A percentile compares a stretch with the other conserved stretches of the same genome.
phyloP scores from a whole-genome alignment of 2,329 filamentous ascomycete genomes.

The Cyphellophora europaea region DNA sequence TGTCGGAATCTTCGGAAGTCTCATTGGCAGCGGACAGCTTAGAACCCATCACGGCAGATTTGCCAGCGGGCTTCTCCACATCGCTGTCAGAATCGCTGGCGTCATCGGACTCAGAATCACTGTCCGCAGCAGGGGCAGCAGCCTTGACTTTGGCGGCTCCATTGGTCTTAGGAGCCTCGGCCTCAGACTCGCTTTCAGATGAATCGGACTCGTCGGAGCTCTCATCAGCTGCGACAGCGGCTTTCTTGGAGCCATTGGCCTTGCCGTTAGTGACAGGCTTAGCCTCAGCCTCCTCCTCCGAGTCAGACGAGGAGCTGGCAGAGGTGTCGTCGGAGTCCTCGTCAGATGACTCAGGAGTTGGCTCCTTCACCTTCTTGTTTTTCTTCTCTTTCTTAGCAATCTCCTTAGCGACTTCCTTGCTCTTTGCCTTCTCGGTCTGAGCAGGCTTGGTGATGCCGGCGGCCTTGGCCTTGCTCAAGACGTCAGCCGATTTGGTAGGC shows the following conservation, averaged over 20 bases:
- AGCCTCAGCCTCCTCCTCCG: conserved; percentile 20
- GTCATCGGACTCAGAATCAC: conserved; percentile 13
- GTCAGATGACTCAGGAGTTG: conserved; percentile 24
- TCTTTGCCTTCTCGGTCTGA: conserved; percentile 34
- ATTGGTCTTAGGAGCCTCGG: conserved; percentile 15
- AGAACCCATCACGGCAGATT: conserved; percentile 2
- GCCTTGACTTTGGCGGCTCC: conserved; percentile 8
- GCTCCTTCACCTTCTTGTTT: conserved; percentile 33
- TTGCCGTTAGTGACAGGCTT: conserved; percentile 27
- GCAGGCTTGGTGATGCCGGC: conserved; percentile 35
- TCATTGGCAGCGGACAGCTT: conserved; percentile 19
- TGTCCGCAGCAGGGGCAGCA: conserved; percentile 8
- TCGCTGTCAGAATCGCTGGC: conserved; percentile 22
- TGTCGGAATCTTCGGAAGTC: conserved; percentile 4
- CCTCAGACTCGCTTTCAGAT: conserved; percentile 21
- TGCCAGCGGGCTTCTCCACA: conserved; percentile 10
- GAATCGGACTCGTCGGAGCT: conserved; percentile 23
- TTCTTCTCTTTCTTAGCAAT: conserved; percentile 30
- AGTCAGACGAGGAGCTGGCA: conserved; percentile 22
- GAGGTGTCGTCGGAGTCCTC: conserved; percentile 31
- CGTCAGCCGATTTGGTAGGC: conserved; percentile 28
- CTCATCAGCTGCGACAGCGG: conserved; percentile 22
- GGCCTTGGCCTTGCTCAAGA: conserved; percentile 38
- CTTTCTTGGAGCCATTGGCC: conserved; percentile 25
- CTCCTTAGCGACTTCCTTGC: conserved; percentile 34